Evolutionary conservation across 768 basidiomycete species (phyloP), one percentile per base, ranked within the genome.

Genomic region (Boletus rufocinnamomeus): DNA sequence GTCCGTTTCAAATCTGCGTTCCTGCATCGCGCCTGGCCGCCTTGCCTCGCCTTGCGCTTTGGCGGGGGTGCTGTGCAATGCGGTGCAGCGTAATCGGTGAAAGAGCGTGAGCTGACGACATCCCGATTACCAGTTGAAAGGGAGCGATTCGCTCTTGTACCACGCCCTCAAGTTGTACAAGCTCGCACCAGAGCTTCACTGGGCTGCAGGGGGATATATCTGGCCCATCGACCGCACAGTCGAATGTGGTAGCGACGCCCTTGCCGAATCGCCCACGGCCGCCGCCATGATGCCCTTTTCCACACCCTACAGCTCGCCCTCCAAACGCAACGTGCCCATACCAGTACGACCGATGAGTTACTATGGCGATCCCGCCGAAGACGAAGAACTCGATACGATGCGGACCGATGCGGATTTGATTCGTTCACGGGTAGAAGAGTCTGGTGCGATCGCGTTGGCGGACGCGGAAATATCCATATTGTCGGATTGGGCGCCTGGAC

Each of bases 121-220:
- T 52, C 2, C 25, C 10, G 44, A 30, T 45, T 41, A 30, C n/a
- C 66, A 93, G 91, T 73, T 93, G 49, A 91, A 89, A 74, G 89
- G 88, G 37, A 85, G 85, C 23, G 91, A 93, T 65, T 84, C 86
- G 5, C 70, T 90, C 34, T 72, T 93, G 9, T 91, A 89, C 69
- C 87, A 89, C 52, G 87, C 89, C 3, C 74, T 92, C 69, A 90
- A 88, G 70, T 71, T 87, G 40, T 90, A 85, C 77, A 91, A 91
- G 59, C 83, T 93, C 47, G 71, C 75, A 1, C 88, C 89, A 0
- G 88, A 88, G 59, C 79, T 93, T 2, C 88, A 88, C 58, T 93
- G 89, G 87, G 84, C 86, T 19, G 91, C 91, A 34, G 90, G 89
- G 2, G 89, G 89, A 21, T 91, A 88, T 69, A 79, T 93, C 60